Base-by-base conservation (phyloP, 352 stramenopile species). In the Thalassiosira mediterranea region DNA sequence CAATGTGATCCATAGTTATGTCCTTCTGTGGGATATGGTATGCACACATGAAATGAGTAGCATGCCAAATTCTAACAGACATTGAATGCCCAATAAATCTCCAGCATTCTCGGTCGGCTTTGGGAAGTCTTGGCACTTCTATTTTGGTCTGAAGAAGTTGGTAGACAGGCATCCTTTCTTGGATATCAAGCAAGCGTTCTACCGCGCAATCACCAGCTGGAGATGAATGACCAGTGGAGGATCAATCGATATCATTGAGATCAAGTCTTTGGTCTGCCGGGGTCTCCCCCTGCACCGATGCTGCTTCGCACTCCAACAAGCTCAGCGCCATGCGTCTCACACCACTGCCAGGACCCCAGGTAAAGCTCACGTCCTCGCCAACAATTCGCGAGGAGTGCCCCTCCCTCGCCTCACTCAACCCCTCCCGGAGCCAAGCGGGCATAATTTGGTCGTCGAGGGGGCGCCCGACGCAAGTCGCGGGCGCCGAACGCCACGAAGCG, bases 231-330 rank as follows among this genome's bases (percentile, higher is more conserved):
- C n/a, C n/a, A n/a, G n/a, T n/a, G n/a, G n/a, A n/a, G n/a, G n/a
- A n/a, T 53, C 44, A 53, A 21, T 53, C 44, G 17, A 53, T 53
- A 28, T 53, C 44, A 5, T 53, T 28, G 5, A 53, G 19, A 21
- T 53, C 44, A 26, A 15, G 8, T 15, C 15, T 44, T 8, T 17
- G 8, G 5, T 10, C 44, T 26, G 44, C 5, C 21, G 8, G 15
- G 5, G 7, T 28, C 17, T 5, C 44, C 8, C 21, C 21, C 19
- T 5, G 19, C 5, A n/a, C 17, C 44, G 8, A 23, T 5, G 44
- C 44, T 23, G 44, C 44, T 5, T 10, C 5, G 15, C 15, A 10
- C 19, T 28, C 44, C 44, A 53, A 10, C 8, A 53, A 21, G 8
- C 7, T 8, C 7, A 7, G 17, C 15, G 21, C 44, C 4, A 53